phyloP scores from a whole-genome alignment of 2,329 filamentous ascomycete genomes.

The Trichoderma citrinoviride region DNA sequence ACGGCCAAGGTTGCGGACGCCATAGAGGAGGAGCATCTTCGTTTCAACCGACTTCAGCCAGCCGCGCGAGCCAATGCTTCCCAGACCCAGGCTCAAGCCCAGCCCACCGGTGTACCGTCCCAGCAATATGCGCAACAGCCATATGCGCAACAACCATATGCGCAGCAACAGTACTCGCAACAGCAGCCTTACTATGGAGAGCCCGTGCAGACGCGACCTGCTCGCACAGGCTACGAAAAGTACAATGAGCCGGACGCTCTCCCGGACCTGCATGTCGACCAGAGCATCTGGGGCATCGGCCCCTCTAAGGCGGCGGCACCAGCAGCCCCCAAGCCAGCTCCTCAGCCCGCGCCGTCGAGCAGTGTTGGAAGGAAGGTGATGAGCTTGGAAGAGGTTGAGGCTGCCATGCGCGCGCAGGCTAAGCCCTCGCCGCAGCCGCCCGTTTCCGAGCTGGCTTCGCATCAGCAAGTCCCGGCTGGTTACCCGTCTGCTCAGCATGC shows the following conservation, averaged over 20 bases:
- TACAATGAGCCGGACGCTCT: conserved; percentile 82
- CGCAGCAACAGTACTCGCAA: conserved; percentile 21
- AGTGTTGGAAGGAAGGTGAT: conserved; percentile 69
- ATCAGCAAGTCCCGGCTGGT: conserved; percentile 31
- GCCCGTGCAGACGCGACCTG: conserved; percentile 55
- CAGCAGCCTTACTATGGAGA: conserved; percentile 32
- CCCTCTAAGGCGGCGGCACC: conserved; percentile 44
- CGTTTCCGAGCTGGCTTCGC: conserved; percentile 34
- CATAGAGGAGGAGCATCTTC: conserved; percentile 86
- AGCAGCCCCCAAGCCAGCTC: neutral
- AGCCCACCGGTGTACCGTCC: conserved; percentile 32
- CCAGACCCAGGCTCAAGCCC: conserved; percentile 34
- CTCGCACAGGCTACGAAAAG: conserved; percentile 83
- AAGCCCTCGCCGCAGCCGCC: conserved; percentile 47
- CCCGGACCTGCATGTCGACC: conserved; percentile 87
- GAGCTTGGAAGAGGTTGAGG: conserved; percentile 96
- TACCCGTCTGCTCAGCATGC: conserved; percentile 26
- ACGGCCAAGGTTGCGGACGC: conserved; percentile 84
- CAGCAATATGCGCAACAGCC: conserved; percentile 26
- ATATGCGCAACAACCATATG: neutral
- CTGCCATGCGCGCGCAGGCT: conserved; percentile 75
- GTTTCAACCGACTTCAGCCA: conserved; percentile 74
- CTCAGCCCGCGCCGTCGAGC: conserved; percentile 28
- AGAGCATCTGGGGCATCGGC: conserved; percentile 84
- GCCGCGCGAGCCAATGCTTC: conserved; percentile 39